phyloP scores from a whole-genome alignment of 176 grass and related monocot species.

The Rhipidocladum racemiflorum region DNA sequence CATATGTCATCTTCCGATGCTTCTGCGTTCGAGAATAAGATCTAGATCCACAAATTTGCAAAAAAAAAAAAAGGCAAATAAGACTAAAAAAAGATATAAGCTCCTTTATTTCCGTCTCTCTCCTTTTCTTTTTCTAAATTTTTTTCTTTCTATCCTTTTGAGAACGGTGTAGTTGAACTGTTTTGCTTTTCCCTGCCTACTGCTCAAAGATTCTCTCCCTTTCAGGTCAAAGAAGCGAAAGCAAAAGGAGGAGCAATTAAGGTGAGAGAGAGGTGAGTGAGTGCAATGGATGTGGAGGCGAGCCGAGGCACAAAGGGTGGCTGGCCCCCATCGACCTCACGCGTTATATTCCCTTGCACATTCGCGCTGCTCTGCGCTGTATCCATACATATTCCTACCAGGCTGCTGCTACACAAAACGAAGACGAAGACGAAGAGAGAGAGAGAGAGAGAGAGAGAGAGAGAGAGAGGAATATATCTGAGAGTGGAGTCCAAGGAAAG shows the following conservation, averaged over 20 bases:
- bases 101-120: no score
- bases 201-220: constrained; percentile 88
- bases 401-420: not conserved
- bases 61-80: no score
- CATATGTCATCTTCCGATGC: no score
- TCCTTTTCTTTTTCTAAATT: not conserved
- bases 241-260: constrained; percentile 52
- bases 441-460: no score
- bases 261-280: constrained; percentile 14
- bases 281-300: constrained; percentile 21
- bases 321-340: constrained; percentile 41
- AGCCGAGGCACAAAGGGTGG: constrained; percentile 17
- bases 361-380: not conserved
- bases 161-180: constrained; percentile 66
- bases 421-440: not conserved
- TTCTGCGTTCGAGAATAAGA: no score
- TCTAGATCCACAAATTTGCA: no score
- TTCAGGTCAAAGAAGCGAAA: constrained; percentile 94
- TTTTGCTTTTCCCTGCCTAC: constrained; percentile 58
- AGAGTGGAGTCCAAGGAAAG: constrained; percentile 51
- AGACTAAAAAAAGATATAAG: no score
- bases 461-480: constrained; percentile 25
- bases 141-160: constrained; percentile 68
- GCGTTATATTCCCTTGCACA: constrained; percentile 57
- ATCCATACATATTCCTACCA: not conserved